Base-by-base conservation (phyloP, 2,329 filamentous ascomycete species). In the Talaromyces rugulosus region DNA sequence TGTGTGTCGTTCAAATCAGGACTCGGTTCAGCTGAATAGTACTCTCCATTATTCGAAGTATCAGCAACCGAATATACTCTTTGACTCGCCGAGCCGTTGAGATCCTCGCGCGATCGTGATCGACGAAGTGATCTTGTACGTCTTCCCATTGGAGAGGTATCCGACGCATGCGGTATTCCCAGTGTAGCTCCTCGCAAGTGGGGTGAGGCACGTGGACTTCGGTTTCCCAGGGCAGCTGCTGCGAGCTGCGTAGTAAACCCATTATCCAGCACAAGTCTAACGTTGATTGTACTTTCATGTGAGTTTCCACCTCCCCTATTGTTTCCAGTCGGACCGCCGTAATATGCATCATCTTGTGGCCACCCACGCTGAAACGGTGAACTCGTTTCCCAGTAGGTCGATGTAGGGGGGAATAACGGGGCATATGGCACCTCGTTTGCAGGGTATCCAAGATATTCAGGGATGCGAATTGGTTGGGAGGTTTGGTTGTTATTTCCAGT, bases 361-460 rank as follows among this genome's bases (percentile, higher is more conserved):
- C 61, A 62, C 42, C 56, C 61, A 4, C 52, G 61, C 27, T 36
- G 56, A 36, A 62, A 62, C 5, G 61, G 61, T 18, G 61, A 59
- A 52, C 42, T 57, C 1, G 40, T 16, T 56, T 50, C 30, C 61
- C 61, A 62, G 30, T 40, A n/a, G 30, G 8, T 57, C 53, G 53
- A 33, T 16, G 23, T 51, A 52, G 34, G 56, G 7, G 12, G 56
- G 53, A 40, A 52, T 11, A 53, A 42, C 2, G 52, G 57, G 12
- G 56, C 56, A 42, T 59, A 62, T 11, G 28, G 36, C 7, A 52
- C 42, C 9, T 56, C 56, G 16, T 56, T 52, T 36, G 30, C 30
- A 42, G 61, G 57, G 12, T 59, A 57, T 56, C 50, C 51, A 14
- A 47, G 53, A 18, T 56, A 52, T 34, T 59, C 61, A 6, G 61